Base-by-base conservation (phyloP, 2,329 filamentous ascomycete genomes). In the Xylaria sp. region DNA sequence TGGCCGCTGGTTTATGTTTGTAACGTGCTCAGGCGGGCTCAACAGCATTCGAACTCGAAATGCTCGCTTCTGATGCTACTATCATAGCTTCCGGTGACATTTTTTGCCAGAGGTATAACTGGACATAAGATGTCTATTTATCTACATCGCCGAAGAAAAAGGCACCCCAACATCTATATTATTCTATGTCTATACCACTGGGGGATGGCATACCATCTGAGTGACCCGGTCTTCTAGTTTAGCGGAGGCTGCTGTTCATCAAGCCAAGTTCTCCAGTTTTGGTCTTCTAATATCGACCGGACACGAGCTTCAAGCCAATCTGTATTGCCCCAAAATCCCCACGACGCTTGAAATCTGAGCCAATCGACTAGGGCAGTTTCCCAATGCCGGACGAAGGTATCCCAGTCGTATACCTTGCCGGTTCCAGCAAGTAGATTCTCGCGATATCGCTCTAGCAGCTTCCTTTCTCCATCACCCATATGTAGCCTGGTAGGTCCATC, bases 301-400 rank as follows among this genome's bases (percentile, higher is more conserved):
- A 85, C 86, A 58, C 86, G 81, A 0, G 84, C 85, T 72, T 87
- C 83, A 0, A 89, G 81, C 86, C 86, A 89, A 45, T 84, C 81
- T 0, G 84, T 87, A 43, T 89, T 88, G 0, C 86, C 86, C 86
- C 86, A 89, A 67, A 88, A 88, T 0, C 86, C 86, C 86, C 86
- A 89, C 0, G 85, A 87, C 0, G 86, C 86, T 75, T 88, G 86
- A 61, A 89, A 89, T 6, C 86, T 76, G 67, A 89, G 83, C 90
- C 90, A 92, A 73, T 92, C 90, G 0, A 91, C 88, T 3, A 91
- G 76, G 0, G 90, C 89, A 3, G 84, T 85, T 76, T 92, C 88
- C 89, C 89, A 91, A 71, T 92, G 89, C 23, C 84, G 77, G 5
- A 84, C 74, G 18, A 91, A 86, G 0, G 79, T 73, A 0, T 83